Evolutionary conservation across 75 land plant species (phyloP).

Genomic region (Cupressus sempervirens): DNA sequence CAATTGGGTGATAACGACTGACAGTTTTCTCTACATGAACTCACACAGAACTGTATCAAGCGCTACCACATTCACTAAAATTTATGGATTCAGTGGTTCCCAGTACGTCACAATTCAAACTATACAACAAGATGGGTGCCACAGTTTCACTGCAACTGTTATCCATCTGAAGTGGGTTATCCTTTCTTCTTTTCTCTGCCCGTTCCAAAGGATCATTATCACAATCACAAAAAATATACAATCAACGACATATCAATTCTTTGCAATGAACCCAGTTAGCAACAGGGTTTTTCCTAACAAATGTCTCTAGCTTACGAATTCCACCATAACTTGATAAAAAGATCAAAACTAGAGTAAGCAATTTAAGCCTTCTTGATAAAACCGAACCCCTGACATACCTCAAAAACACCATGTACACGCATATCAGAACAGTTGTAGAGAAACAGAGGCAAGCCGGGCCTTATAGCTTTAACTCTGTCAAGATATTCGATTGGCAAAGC

Average conservation of each 20-base stretch:
- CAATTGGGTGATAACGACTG: background rate
- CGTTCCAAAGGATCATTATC: too few relatives aligned
- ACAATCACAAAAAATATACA: too few relatives aligned
- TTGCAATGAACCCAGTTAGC: too few relatives aligned
- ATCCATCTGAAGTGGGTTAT: background rate
- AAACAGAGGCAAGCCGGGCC: slow-evolving; percentile 17
- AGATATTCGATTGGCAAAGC: slow-evolving; percentile 27
- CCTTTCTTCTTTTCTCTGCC: too few relatives aligned
- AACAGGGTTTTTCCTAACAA: too few relatives aligned
- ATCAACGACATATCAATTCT: too few relatives aligned
- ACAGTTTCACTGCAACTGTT: background rate
- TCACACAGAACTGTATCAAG: background rate
- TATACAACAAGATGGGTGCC: background rate
- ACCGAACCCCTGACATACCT: slow-evolving; percentile 6
- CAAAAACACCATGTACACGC: slow-evolving; percentile 34
- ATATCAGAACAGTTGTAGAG: too few relatives aligned
- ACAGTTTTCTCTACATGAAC: background rate
- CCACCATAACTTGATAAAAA: slow-evolving; percentile 25
- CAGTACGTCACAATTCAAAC: background rate
- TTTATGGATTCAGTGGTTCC: too few relatives aligned
- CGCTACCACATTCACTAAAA: background rate
- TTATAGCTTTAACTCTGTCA: slow-evolving; percentile 28
- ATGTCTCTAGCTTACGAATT: too few relatives aligned
- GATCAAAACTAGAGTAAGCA: background rate
- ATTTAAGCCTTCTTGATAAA: background rate